Percentiles rank a stretch among this genome's conserved stretches.
These are phyloP conservation scores for Salvia rosmarinus DNA, from an alignment of 257 asterid species.

Conservation along the genomic window DNA sequence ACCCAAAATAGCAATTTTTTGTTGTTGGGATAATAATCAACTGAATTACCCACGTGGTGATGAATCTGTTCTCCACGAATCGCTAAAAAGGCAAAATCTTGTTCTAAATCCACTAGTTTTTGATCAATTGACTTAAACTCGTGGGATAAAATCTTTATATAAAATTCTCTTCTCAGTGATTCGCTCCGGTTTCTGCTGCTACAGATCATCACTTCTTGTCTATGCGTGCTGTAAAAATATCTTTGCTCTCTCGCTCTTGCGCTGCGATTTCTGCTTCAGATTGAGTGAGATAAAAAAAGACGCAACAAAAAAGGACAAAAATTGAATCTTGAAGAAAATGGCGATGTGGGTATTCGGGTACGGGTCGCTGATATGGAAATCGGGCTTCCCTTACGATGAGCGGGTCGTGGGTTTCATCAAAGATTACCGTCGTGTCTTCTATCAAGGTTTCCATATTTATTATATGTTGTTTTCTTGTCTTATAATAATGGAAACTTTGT, in stretches of 20 bases:
- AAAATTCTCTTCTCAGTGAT: slow-evolving; percentile 17
- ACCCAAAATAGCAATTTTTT: not conserved
- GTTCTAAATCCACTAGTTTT: no score
- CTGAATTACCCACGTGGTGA: slow-evolving; percentile 37
- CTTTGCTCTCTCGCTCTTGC: slow-evolving; percentile 30
- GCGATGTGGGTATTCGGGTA: slow-evolving; percentile 98
- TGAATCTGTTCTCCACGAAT: slow-evolving; percentile 13
- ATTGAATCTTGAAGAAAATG: slow-evolving; percentile 42
- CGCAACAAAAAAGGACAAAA: not conserved
- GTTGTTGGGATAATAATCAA: slow-evolving; percentile 16
- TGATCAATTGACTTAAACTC: no score
- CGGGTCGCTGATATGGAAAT: slow-evolving; percentile 95
- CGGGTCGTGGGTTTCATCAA: slow-evolving; percentile 84
- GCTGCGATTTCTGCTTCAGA: slow-evolving; percentile 27
- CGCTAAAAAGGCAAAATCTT: not conserved
- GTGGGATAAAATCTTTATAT: no score
- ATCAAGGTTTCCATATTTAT: slow-evolving; percentile 60
- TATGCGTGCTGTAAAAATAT: not conserved
- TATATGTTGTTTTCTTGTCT: not conserved
- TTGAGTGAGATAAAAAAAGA: slow-evolving; percentile 30
- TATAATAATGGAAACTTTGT: not conserved
- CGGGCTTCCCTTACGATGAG: slow-evolving; percentile 79
- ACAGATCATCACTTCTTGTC: not conserved
- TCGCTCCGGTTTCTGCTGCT: not conserved
- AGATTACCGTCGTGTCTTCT: slow-evolving; percentile 86